These are phyloP conservation scores for Petrea volubilis DNA, from an alignment of 257 asterid genomes.

Conservation along the genomic window DNA sequence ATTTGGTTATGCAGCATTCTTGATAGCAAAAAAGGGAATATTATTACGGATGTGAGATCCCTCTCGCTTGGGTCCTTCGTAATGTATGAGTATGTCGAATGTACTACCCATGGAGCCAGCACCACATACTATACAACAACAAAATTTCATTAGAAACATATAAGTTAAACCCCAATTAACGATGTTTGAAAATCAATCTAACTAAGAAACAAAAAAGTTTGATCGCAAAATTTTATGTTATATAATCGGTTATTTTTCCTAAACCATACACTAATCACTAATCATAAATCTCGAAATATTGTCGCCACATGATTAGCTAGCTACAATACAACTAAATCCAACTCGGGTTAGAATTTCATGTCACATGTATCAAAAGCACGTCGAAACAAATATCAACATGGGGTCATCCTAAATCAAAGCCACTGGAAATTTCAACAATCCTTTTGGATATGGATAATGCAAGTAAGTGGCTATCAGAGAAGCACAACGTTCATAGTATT, in stretches of 20 bases:
- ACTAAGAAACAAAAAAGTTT: not conserved
- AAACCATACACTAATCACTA: too few species aligned
- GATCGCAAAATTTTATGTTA: too few species aligned
- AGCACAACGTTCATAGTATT: not conserved
- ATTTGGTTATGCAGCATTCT: conserved; percentile 67
- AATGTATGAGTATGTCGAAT: conserved; percentile 41
- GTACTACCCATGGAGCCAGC: conserved; percentile 64
- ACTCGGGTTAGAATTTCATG: too few species aligned
- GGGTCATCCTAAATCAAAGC: not conserved
- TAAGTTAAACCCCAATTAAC: not conserved
- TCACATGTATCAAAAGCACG: not conserved
- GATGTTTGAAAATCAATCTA: too few species aligned
- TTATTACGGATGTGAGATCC: conserved; percentile 35
- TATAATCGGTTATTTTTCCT: too few species aligned
- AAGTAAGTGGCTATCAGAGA: not conserved
- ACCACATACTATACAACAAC: conserved; percentile 50
- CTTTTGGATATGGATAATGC: not conserved
- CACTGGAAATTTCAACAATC: not conserved
- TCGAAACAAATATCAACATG: not conserved
- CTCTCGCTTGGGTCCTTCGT: conserved; percentile 36
- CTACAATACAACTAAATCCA: too few species aligned
- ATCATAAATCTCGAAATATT: too few species aligned
- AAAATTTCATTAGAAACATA: not conserved
- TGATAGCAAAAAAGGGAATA: conserved; percentile 56
- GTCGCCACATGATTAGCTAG: too few species aligned